Conservation (phyloP, 202 grass and related monocot species). For the Panicum hallii region DNA sequence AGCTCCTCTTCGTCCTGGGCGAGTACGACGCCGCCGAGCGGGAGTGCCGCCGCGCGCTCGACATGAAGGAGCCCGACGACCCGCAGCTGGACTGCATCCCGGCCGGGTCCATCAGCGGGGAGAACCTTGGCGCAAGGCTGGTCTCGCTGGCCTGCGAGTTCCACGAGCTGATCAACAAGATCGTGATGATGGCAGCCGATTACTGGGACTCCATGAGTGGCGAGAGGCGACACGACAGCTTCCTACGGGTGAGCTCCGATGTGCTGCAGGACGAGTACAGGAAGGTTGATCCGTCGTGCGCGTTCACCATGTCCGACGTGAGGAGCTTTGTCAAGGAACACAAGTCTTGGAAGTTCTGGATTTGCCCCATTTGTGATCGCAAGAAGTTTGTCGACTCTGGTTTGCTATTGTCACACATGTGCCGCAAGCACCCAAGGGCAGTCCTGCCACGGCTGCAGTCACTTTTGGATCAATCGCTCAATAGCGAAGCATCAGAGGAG, state of each 20-base stretch:
- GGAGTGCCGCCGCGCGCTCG: slow-evolving; percentile 33
- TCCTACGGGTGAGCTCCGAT: slow-evolving; percentile 26
- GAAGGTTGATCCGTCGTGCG: neutral
- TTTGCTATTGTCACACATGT: slow-evolving; percentile 46
- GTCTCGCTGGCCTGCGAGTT: slow-evolving; percentile 8
- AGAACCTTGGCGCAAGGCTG: slow-evolving; percentile 13
- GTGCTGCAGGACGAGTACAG: slow-evolving; percentile 30
- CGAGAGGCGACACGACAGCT: slow-evolving; percentile 12
- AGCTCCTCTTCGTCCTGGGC: slow-evolving; percentile 41
- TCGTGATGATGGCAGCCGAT: neutral
- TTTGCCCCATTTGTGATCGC: slow-evolving; percentile 43
- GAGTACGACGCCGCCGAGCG: slow-evolving; percentile 35
- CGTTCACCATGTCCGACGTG: slow-evolving; percentile 2
- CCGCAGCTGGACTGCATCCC: slow-evolving; percentile 40
- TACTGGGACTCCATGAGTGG: slow-evolving; percentile 39
- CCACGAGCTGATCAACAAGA: slow-evolving; percentile 29
- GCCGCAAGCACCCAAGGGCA: slow-evolving; percentile 36
- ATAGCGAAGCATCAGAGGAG: neutral
- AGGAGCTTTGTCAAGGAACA: slow-evolving; percentile 33
- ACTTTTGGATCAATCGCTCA: slow-evolving; percentile 17
- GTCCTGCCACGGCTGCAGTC: slow-evolving; percentile 41
- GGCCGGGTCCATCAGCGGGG: slow-evolving; percentile 23
- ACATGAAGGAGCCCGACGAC: slow-evolving; percentile 28
- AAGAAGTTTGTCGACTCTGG: slow-evolving; percentile 32
- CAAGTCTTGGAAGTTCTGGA: slow-evolving; percentile 43